These are phyloP conservation scores for Senna siamea DNA, from an alignment of 306 rosid species.

Conservation along the genomic window DNA sequence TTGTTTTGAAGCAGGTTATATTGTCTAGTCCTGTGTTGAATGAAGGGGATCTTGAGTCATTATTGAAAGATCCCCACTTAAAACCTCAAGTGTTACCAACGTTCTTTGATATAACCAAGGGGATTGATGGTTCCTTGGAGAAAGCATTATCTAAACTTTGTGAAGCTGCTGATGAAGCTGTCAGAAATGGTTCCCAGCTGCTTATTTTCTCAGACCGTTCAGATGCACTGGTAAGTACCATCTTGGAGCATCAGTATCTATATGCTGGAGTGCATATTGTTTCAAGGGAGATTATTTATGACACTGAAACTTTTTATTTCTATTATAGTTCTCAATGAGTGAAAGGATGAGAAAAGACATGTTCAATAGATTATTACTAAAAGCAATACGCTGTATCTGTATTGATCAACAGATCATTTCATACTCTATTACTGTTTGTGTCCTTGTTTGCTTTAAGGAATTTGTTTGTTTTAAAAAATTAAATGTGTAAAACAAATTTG, in stretches of 20 bases:
- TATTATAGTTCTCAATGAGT: slow-evolving; percentile 23
- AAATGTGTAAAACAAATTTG: slow-evolving; percentile 20
- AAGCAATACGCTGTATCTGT: slow-evolving; percentile 19
- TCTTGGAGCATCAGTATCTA: slow-evolving; percentile 29
- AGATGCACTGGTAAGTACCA: slow-evolving; percentile 72
- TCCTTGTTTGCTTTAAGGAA: background rate
- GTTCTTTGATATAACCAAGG: slow-evolving; percentile 87
- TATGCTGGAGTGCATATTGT: background rate
- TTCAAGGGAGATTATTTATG: background rate
- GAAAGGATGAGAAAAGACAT: slow-evolving; percentile 24
- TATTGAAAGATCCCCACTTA: slow-evolving; percentile 72
- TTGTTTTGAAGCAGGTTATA: slow-evolving; percentile 68
- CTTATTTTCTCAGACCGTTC: slow-evolving; percentile 94
- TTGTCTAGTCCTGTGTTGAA: slow-evolving; percentile 92
- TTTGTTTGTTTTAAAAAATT: background rate
- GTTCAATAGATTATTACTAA: slow-evolving; percentile 14
- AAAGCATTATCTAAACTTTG: slow-evolving; percentile 77
- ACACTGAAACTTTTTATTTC: background rate
- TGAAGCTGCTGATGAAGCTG: slow-evolving; percentile 99
- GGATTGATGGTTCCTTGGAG: slow-evolving; percentile 91
- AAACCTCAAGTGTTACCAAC: slow-evolving; percentile 82
- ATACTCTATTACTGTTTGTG: background rate
- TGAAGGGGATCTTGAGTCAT: slow-evolving; percentile 90
- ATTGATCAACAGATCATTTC: slow-evolving; percentile 14
- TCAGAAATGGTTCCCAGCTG: slow-evolving; percentile 90